phyloP scores from a whole-genome alignment of 2,329 filamentous ascomycete genomes.

The Colletotrichum sp. region DNA sequence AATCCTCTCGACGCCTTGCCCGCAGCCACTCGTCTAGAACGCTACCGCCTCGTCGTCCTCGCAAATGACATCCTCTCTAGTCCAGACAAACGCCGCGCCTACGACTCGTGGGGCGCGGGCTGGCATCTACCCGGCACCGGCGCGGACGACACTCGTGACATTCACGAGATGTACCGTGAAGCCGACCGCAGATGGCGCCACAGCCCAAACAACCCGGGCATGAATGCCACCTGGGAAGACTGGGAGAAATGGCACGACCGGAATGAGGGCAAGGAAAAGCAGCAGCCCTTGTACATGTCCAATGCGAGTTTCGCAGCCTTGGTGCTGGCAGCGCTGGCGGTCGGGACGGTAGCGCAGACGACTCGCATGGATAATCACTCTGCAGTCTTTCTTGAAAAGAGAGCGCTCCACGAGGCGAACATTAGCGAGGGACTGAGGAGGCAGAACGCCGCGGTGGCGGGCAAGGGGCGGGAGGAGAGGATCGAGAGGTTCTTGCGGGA shows the following conservation, averaged over 20 bases:
- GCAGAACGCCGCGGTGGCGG: slow-evolving; percentile 56
- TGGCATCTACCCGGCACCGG: slow-evolving; percentile 65
- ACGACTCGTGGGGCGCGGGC: slow-evolving; percentile 82
- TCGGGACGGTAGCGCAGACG: slow-evolving; percentile 76
- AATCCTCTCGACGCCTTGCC: slow-evolving; percentile 3
- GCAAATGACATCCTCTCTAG: slow-evolving; percentile 90
- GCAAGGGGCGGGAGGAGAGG: slow-evolving; percentile 65
- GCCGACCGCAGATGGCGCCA: slow-evolving; percentile 55
- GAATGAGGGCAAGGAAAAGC: slow-evolving; percentile 50
- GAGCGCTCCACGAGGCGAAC: slow-evolving; percentile 69
- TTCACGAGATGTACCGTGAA: slow-evolving; percentile 40
- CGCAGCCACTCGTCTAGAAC: slow-evolving; percentile 73
- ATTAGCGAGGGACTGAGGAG: slow-evolving; percentile 65
- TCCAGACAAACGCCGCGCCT: slow-evolving; percentile 76
- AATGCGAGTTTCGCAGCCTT: slow-evolving; percentile 80
- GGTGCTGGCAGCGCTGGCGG: slow-evolving; percentile 66
- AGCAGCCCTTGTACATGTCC: slow-evolving; percentile 70
- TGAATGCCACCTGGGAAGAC: slow-evolving; percentile 97
- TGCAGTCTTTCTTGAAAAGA: slow-evolving; percentile 67
- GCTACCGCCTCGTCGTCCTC: slow-evolving; percentile 86
- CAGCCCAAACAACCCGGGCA: slow-evolving; percentile 51
- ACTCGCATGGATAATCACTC: slow-evolving; percentile 70
- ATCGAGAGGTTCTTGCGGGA: slow-evolving; percentile 80
- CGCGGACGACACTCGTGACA: slow-evolving; percentile 49
- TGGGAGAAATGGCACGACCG: slow-evolving; percentile 83